These are phyloP conservation scores for Suhomyces kilbournensis DNA, from an alignment of 805 yeast species.

Conservation along the genomic window DNA sequence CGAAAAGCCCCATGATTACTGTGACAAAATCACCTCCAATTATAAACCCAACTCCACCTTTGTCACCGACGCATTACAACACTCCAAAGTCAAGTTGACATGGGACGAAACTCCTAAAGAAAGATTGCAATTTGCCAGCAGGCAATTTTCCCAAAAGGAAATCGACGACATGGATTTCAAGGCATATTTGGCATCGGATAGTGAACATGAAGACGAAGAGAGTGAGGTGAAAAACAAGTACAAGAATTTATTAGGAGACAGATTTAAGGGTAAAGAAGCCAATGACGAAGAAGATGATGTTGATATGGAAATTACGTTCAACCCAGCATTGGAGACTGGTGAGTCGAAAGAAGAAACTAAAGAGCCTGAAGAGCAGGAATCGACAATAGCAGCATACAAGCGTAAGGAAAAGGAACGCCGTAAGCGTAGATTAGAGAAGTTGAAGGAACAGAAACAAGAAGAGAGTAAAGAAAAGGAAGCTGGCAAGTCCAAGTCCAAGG, in stretches of 20 bases:
- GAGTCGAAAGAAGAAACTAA: constrained; percentile 10
- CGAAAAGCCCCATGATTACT: constrained; percentile 70
- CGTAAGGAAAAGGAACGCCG: constrained; percentile 93
- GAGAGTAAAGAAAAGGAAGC: constrained; percentile 32
- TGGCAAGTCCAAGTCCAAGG: neutral
- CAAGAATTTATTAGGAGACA: constrained; percentile 51
- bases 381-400: constrained; percentile 74
- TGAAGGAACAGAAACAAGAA: constrained; percentile 58
- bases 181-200: constrained; percentile 84
- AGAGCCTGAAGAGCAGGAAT: constrained; percentile 31
- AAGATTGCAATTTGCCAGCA: constrained; percentile 68
- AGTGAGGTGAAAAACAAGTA: constrained; percentile 50
- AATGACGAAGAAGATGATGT: constrained; percentile 51
- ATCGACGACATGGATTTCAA: constrained; percentile 87
- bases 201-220: constrained; percentile 50
- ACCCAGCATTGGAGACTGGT: constrained; percentile 67
- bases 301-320: constrained; percentile 94
- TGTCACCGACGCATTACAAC: constrained; percentile 93
- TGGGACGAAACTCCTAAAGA: constrained; percentile 99
- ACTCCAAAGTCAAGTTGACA: constrained; percentile 90
- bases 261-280: constrained; percentile 28
- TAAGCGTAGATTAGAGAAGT: constrained; percentile 73
- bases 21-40: constrained; percentile 67
- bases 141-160: constrained; percentile 84
- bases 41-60: constrained; percentile 75